These are phyloP conservation scores for Papiliotrema terrestris DNA, from an alignment of 1,284 basidiomycete species.

Conservation along the genomic window DNA sequence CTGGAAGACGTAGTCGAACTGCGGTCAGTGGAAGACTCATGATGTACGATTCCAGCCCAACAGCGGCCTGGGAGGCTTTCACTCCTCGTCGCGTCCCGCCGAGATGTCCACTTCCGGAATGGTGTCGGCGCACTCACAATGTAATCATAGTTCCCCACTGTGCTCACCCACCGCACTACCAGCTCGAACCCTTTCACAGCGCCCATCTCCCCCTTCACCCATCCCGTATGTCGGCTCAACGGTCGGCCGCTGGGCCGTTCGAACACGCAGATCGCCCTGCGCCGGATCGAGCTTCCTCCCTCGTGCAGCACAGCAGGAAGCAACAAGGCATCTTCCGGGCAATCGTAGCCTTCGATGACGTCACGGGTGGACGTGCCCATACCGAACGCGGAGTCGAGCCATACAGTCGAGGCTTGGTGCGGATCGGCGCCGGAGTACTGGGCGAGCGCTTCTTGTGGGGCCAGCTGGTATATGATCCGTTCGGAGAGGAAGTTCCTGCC, in stretches of 20 bases:
- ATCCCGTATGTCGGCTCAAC: slow-evolving; percentile 55
- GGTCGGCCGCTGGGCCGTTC: slow-evolving; percentile 61
- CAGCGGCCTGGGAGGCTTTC: no score
- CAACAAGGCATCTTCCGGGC: slow-evolving; percentile 60
- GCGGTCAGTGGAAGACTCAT: neutral
- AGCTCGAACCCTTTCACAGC: slow-evolving; percentile 61
- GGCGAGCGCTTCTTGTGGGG: slow-evolving; percentile 53
- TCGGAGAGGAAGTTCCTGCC: slow-evolving; percentile 56
- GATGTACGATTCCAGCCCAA: no score
- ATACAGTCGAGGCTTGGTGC: slow-evolving; percentile 61
- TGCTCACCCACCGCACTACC: slow-evolving; percentile 57
- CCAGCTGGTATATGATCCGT: slow-evolving; percentile 63
- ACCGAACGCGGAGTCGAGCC: slow-evolving; percentile 64
- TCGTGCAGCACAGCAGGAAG: slow-evolving; percentile 59
- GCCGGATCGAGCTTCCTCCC: slow-evolving; percentile 51
- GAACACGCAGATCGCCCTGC: slow-evolving; percentile 62
- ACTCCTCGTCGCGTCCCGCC: no score
- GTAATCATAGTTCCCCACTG: slow-evolving; percentile 60
- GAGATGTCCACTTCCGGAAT: no score
- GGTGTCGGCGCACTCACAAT: slow-evolving; percentile 15
- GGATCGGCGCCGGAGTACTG: slow-evolving; percentile 66
- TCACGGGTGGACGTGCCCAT: slow-evolving; percentile 57
- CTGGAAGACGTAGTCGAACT: slow-evolving; percentile 65
- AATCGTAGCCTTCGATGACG: slow-evolving; percentile 63
- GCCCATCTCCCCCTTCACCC: slow-evolving; percentile 25